Conservation (phyloP, 1,284 basidiomycete genomes). For the Trametes sp. region DNA sequence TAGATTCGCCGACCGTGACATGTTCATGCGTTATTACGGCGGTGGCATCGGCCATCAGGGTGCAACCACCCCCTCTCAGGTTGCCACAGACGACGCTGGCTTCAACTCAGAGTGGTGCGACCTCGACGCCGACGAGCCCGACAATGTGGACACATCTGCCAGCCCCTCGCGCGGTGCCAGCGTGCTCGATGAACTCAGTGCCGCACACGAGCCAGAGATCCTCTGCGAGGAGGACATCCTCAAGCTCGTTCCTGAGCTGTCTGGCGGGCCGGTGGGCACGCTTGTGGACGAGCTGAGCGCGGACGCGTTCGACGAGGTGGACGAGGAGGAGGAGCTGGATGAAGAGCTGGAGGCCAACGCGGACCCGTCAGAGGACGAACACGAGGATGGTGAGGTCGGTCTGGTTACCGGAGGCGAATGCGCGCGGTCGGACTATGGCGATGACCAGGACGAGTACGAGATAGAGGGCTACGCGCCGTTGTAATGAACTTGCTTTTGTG, state of each 20-base stretch:
- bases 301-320: not conserved
- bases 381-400: no score
- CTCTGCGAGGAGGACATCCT: no score
- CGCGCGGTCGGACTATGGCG: no score
- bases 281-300: not conserved
- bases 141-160: no score
- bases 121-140: not conserved
- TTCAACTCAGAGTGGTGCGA: not conserved
- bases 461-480: no score
- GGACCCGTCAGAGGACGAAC: no score
- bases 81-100: not conserved
- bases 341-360: not conserved
- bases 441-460: no score
- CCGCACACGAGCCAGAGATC: no score
- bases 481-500: no score
- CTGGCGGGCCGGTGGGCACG: not conserved
- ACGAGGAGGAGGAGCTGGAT: not conserved
- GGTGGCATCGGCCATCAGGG: conserved; percentile 3
- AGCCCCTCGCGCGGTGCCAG: no score
- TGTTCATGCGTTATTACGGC: conserved; percentile 7
- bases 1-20: conserved; percentile 10
- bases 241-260: not conserved
- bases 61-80: not conserved
- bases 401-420: no score
- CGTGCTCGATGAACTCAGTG: no score